Base-by-base conservation (phyloP, 2,329 filamentous ascomycete genomes). In the Claviceps humidiphila region DNA sequence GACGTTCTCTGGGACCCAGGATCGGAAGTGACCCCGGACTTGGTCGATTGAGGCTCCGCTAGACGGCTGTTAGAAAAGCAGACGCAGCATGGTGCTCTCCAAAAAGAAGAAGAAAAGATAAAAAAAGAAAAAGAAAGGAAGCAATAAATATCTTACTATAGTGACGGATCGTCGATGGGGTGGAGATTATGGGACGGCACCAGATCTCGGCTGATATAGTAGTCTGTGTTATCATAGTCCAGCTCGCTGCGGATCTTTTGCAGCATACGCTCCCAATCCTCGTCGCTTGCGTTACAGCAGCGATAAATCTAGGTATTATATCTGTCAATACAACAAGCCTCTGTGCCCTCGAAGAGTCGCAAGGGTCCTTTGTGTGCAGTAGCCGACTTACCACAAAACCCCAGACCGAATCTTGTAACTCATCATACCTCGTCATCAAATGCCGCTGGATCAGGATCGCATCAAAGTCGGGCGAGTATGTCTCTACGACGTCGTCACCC, bases 11-110 rank as follows among this genome's bases (percentile, higher is more conserved):
- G 50, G 22, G 37, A 51, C 38, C 50, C 43, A 51, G 24, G 42
- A 51, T n/a, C 41, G 43, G 43, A 51, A 51, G 50, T 47, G 50
- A 41, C 37, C 11, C 37, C 50, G 50, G 20, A 51, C 50, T 47
- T 51, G 43, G 16, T 47, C 16, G 34, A 44, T 40, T 22, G 49
- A 34, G 49, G 42, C 49, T 41, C 49, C 42, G 49, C 49, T 46
- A 39, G 30, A 16, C n/a, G 30, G 34, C 49, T 34, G 42, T 42
- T 14, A 42, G 24, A 20, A 37, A 22, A 11, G 8, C 20, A 20
- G 24, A 8, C 11, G 17, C 2, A 24, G 13, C 9, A 1, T 9
- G 26, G 11, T 9, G 13, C 26, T 11, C 8, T 9, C 26, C 24
- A 26, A 2, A 30, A 30, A 30, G 26, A 3, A 20, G 17, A 11